Base-by-base conservation (phyloP, 2,329 filamentous ascomycete species). In the Sporothrix variecibatus region DNA sequence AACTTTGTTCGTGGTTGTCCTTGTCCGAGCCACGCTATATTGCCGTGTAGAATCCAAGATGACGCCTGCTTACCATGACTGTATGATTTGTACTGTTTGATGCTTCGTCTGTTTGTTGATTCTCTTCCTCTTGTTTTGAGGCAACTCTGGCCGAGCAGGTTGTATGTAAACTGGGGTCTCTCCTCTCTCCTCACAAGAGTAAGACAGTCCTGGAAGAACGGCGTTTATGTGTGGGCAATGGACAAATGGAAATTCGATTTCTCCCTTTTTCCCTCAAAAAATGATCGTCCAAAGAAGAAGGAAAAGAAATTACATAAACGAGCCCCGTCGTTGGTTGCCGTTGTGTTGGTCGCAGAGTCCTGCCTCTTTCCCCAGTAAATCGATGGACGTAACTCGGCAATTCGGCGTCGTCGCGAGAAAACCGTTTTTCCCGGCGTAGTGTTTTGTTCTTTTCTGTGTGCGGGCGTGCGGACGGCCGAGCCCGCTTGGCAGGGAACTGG, bases 331-430 rank as follows among this genome's bases (percentile, higher is more conserved):
- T 49, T 49, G 43, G 23, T 56, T 60, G 53, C 28, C 23, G 26
- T 58, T 58, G 12, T n/a, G 23, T 58, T 15, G 23, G 4, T 49
- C 43, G 15, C 43, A 5, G 15, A 40, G 34, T 38, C 9, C 23
- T 40, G 20, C 34, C n/a, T 38, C n/a, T 23, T 26, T 43, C n/a
- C 34, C 11, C 43, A 49, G 43, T 20, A 11, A 5, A 65, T 6
- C 38, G 62, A 46, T 6, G 62, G 62, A 46, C 38, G 38, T 67
- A 28, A 46, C 38, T 67, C 62, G 62, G 62, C 38, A 67, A 60
- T 46, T 67, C 62, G 62, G 62, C 23, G 38, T 67, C 23, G 6
- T 46, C 23, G 23, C 11, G n/a, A 26, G 23, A 46, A 46, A 28
- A 12, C 23, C 46, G 62, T n/a, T 3, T 8, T 12, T 28, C n/a